Base-by-base conservation (phyloP, 2,329 filamentous ascomycete species). In the Fusarium sp. region DNA sequence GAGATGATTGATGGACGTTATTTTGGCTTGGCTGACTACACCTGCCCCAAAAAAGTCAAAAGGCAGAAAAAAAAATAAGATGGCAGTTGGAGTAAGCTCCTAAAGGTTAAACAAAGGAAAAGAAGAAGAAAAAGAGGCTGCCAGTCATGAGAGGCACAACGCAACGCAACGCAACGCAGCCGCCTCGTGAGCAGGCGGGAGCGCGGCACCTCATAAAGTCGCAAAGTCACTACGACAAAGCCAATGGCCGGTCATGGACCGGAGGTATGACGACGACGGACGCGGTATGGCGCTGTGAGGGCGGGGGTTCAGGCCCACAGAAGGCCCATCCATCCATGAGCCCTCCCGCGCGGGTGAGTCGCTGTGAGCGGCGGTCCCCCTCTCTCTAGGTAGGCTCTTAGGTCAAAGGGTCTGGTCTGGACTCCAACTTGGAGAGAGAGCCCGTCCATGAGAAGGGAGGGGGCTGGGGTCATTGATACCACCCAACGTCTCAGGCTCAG, bases 201-300 rank as follows among this genome's bases (percentile, higher is more conserved):
- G 67, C 38, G 58, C 38, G 47, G 57, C 61, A 63, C 42, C 58
- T 74, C 68, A 74, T 74, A 74, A 62, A 71, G 42, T 62, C 60
- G 37, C 45, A 52, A 52, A 64, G 68, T 74, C 61, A 69, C 45
- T 52, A 74, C 67, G 70, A 56, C 71, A 64, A 68, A 68, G 67
- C 60, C 50, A 63, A 72, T 67, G 71, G 70, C 70, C 70, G 70
- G 73, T 71, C 63, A 68, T 68, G 73, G 63, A 57, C 56, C 62
- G 57, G 47, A 60, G 63, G 57, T 61, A 65, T 66, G 63, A 66
- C 63, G 64, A 66, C 50, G 64, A 66, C 61, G 71, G 71, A 74
- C 71, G 57, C 71, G 68, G 71, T 70, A 74, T 74, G 66, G 71
- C 64, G 61, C 67, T 62, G 64, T 56, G 63, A 74, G 60, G 64